Percentiles rank a stretch among this genome's conserved stretches.
These are phyloP conservation scores for Cucurbita moschata DNA, from an alignment of 306 rosid species.

Conservation along the genomic window DNA sequence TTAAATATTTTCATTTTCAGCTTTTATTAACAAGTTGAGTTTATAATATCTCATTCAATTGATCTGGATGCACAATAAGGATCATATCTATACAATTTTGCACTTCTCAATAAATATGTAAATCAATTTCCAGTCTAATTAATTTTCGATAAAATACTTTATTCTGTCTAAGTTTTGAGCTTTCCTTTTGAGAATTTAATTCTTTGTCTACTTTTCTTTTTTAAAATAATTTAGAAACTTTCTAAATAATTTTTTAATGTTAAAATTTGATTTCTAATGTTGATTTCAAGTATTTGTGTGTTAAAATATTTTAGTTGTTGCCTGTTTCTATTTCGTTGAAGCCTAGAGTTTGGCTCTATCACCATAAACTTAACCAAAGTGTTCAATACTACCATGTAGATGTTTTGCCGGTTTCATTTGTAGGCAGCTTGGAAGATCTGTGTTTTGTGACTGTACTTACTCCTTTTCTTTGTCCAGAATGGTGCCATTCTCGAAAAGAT, in stretches of 20 bases:
- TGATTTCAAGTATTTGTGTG: neutral
- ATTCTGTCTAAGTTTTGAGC: neutral
- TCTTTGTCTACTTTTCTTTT: neutral
- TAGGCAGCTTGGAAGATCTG: neutral
- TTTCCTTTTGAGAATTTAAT: neutral
- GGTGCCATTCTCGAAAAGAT: slow-evolving; percentile 58
- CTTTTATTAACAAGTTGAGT: neutral
- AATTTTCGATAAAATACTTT: neutral
- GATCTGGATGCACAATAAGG: neutral
- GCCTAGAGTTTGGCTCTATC: neutral
- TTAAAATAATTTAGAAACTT: neutral
- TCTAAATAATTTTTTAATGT: neutral
- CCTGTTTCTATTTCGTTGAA: neutral
- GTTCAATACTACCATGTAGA: neutral
- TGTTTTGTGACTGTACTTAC: neutral
- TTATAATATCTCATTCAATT: neutral
- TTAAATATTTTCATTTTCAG: neutral
- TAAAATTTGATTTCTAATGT: neutral
- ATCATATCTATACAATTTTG: neutral
- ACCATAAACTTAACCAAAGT: neutral
- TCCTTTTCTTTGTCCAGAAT: slow-evolving; percentile 36
- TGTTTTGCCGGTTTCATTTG: neutral
- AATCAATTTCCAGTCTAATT: neutral
- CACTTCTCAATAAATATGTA: neutral
- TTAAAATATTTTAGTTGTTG: neutral